Evolutionary conservation across 352 stramenopile genomes (phyloP), one percentile per base, ranked within the genome.

Genomic region (Pythium rishiriense): DNA sequence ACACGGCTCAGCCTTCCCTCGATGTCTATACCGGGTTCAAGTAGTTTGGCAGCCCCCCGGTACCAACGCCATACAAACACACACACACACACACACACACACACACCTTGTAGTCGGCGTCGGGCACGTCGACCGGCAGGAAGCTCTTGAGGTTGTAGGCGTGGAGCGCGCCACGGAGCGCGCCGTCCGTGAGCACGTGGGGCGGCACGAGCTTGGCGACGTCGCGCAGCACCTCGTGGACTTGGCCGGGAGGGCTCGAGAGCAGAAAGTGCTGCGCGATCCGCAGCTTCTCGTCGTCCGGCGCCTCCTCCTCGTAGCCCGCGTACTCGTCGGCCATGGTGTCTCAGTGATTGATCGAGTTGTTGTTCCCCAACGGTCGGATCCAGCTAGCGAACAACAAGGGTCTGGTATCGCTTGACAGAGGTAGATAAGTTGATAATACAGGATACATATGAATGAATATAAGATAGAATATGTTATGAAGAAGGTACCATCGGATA

Each of bases 221-320:
- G 68, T 97, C 89, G 65, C 77, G 76, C 51, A 92, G 64, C 54
- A 97, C 87, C 51, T 97, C 86, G 53, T 95, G 77, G 57, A 97
- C 75, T 76, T 98, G 85, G 17, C 92, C 91, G 0, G 93, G 91
- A 4, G 90, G 91, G 64, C 81, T 95, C 14, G 89, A 90, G n/a
- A 97, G 73, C 58, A 98, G 68, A 51, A 97, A 94, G 37, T 88
- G 86, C 78, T 96, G 84, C 55, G 88, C 86, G 58, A 97, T 93
- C 58, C 83, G 75, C 47, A 97, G 74, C 82, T 97, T 96, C 75
- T 97, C 90, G 62, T 96, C 83, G 66, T 94, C 84, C 45, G 84
- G 74, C 24, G 92, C 83, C 58, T 88, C 83, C 49, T 85, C 83
- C 52, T 87, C 83, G 67, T 87, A 80, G 67, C 68, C 69, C 69